phyloP scores from a whole-genome alignment of 352 stramenopile genomes.

The Poterioochromonas sp. region DNA sequence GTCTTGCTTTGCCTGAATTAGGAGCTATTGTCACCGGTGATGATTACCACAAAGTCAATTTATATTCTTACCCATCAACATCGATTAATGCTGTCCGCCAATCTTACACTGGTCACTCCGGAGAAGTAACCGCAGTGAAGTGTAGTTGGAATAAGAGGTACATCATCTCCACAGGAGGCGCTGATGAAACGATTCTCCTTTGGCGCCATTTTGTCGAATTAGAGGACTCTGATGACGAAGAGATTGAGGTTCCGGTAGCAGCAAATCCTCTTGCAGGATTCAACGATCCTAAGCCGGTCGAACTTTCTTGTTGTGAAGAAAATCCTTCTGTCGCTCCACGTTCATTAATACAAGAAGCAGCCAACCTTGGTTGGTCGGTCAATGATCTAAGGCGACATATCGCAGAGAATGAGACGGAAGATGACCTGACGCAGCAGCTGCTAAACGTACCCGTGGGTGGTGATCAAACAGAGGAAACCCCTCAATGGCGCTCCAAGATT shows the following conservation, averaged over 20 bases:
- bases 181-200: slow-evolving; percentile 67
- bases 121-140: slow-evolving; percentile 68
- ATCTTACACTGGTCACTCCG: slow-evolving; percentile 61
- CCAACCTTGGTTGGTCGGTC: not conserved
- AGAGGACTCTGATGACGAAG: not conserved
- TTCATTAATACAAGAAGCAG: slow-evolving; percentile 9
- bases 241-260: not conserved
- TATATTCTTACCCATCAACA: slow-evolving; percentile 69
- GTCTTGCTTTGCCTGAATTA: slow-evolving; percentile 51
- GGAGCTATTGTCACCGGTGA: slow-evolving; percentile 62
- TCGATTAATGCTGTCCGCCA: slow-evolving; percentile 54
- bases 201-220: slow-evolving; percentile 50
- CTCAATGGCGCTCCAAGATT: slow-evolving; percentile 55
- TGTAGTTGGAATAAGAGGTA: slow-evolving; percentile 57
- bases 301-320: not conserved
- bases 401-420: too few species aligned
- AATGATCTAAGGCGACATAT: not conserved
- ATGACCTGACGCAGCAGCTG: not conserved
- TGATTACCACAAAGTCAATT: slow-evolving; percentile 70
- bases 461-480: slow-evolving; percentile 38
- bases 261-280: not conserved
- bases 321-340: not conserved
- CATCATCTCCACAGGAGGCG: slow-evolving; percentile 62
- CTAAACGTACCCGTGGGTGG: not conserved
- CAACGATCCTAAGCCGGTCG: not conserved